Percentiles rank a stretch among this genome's conserved stretches.
These are phyloP conservation scores for Claviceps africana DNA, from an alignment of 2,329 filamentous ascomycete species.

Conservation along the genomic window DNA sequence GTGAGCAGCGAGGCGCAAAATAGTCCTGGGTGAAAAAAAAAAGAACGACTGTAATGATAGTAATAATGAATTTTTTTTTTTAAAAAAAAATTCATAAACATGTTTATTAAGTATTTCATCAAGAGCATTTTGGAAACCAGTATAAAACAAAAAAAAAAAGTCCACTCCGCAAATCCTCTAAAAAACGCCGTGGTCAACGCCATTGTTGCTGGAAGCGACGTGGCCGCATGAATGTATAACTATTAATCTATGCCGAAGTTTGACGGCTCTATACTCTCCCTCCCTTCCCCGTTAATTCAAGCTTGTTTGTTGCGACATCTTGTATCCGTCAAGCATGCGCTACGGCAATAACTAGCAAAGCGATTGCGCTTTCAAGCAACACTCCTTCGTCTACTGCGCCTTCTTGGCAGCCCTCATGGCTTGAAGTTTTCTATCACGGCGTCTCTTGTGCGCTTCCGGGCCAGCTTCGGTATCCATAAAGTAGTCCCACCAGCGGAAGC, in stretches of 20 bases:
- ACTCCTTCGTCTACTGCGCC: conserved; percentile 34
- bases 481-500: conserved; percentile 99
- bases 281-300: not conserved
- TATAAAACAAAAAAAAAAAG: conserved; percentile 13
- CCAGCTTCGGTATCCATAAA: conserved; percentile 85
- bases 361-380: not conserved
- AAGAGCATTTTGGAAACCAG: not conserved
- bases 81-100: not conserved
- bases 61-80: too few species aligned
- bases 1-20: not conserved
- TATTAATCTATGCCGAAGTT: conserved; percentile 6
- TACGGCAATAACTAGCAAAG: not conserved
- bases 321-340: not conserved
- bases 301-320: not conserved
- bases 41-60: not conserved
- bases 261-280: not conserved
- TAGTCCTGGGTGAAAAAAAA: not conserved
- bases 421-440: conserved; percentile 63
- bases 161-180: conserved; percentile 7
- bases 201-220: conserved; percentile 10
- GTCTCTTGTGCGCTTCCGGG: conserved; percentile 69
- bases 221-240: conserved; percentile 6
- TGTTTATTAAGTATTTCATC: conserved; percentile 5
- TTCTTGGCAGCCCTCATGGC: conserved; percentile 50
- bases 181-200: conserved; percentile 18